Evolutionary conservation across 192 early-diverging fungal genomes (phyloP).

Genomic region (Coemansia sp.): DNA sequence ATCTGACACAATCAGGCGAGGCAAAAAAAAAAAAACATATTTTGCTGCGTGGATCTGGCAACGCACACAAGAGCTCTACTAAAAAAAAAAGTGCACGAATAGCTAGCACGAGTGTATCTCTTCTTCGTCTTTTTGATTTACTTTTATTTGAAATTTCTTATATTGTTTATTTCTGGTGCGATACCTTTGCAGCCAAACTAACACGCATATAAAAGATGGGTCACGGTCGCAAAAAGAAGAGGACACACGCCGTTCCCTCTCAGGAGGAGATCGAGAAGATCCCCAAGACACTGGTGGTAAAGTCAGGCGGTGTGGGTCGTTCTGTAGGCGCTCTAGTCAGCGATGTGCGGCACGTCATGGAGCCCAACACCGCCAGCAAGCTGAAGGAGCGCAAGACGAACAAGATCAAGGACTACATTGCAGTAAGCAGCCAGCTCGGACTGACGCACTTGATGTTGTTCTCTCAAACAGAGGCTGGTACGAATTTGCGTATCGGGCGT

Average conservation of each 20-base stretch:
- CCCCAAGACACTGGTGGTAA: conserved; percentile 92
- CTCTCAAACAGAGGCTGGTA: conserved; percentile 76
- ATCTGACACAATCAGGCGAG: not conserved
- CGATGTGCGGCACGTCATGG: conserved; percentile 88
- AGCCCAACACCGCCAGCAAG: conserved; percentile 91
- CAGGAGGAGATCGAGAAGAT: conserved; percentile 59
- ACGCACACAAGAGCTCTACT: not conserved
- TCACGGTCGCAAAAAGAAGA: conserved; percentile 48
- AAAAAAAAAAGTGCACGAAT: not conserved
- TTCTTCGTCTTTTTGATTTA: conserved; percentile 4
- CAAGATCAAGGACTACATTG: conserved; percentile 91
- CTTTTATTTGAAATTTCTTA: not conserved
- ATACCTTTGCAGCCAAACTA: not conserved
- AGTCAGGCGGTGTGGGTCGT: conserved; percentile 80
- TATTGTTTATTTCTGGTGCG: not conserved
- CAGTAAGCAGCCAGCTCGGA: conserved; percentile 80
- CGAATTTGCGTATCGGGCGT: conserved; percentile 84
- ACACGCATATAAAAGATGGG: conserved; percentile 27
- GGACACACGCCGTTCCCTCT: conserved; percentile 55
- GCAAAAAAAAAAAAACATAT: conserved; percentile 8
- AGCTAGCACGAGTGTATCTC: not conserved
- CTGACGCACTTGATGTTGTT: conserved; percentile 91
- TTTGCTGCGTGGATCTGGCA: conserved; percentile 1
- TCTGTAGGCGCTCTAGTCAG: conserved; percentile 77
- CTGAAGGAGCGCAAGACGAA: conserved; percentile 91